Evolutionary conservation across 2,329 filamentous ascomycete genomes (phyloP), one percentile per base, ranked within the genome.

Genomic region (Ophiostoma sp.): DNA sequence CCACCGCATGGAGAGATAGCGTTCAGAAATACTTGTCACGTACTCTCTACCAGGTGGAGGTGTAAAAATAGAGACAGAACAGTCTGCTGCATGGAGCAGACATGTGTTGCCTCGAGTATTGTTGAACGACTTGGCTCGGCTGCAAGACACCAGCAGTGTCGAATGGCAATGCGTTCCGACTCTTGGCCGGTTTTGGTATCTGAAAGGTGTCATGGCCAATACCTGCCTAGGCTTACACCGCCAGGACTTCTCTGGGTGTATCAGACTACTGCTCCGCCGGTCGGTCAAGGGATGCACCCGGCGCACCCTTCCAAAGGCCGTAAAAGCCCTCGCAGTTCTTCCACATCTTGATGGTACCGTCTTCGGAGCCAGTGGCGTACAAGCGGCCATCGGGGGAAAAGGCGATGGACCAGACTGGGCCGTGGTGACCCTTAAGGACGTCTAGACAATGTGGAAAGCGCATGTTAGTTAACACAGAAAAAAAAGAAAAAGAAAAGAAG

Each of bases 361-460:
- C 95, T 78, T 99, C 95, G 67, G 94, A 97, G 39, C 92, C 95
- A 1, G 95, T 99, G 1, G 94, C 95, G 77, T 98, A 99, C 8
- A 99, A 83, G 78, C 96, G 97, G 66, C 94, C 94, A 77, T 99
- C 95, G 0, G 95, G 95, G 0, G 94, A 95, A 80, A 97, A 99
- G 70, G 90, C 90, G 72, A 96, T 89, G 6, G 93, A 97, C 95
- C 95, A 99, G 73, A 99, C 95, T 1, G 94, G 94, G 1, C 95
- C 95, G 77, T 99, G 95, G 75, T 99, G 95, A 33, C 95, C 95
- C 80, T 97, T 97, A 81, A 96, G 92, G 15, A 94, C 90, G 78
- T 98, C 95, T 90, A 72, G 44, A 1, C 20, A 15, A 60, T 33
- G 20, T 35, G 20, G 17, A 33, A 31, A 31, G 23, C n/a, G 20